These are phyloP conservation scores for Choiromyces venosus DNA, from an alignment of 495 filamentous ascomycete species.

Conservation along the genomic window DNA sequence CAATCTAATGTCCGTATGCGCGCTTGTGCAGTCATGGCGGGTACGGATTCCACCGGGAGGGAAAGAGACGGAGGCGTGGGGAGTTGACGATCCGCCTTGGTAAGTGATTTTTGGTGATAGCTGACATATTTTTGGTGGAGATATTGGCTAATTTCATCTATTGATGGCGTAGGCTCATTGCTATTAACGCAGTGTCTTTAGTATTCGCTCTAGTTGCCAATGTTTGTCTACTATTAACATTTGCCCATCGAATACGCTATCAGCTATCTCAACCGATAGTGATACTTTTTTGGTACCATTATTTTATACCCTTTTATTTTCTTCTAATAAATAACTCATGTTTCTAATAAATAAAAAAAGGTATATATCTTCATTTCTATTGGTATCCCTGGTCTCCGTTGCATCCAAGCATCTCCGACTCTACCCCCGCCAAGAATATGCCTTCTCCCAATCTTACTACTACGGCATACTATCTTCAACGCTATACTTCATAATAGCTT, in stretches of 20 bases:
- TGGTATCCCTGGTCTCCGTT: conserved; percentile 58
- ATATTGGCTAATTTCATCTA: conserved; percentile 14
- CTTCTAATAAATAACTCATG: background rate
- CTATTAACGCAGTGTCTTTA: conserved; percentile 70
- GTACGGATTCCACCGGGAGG: conserved; percentile 54
- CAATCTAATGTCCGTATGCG: conserved; percentile 71
- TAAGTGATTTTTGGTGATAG: conserved; percentile 39
- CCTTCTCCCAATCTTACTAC: conserved; percentile 70
- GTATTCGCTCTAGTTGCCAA: conserved; percentile 66
- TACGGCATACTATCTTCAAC: conserved; percentile 72
- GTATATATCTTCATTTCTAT: conserved; percentile 61
- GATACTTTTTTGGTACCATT: conserved; percentile 51
- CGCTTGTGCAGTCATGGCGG: conserved; percentile 67
- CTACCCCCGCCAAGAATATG: conserved; percentile 46
- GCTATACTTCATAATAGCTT: conserved; percentile 69
- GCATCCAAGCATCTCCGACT: conserved; percentile 51
- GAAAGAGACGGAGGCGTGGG: conserved; percentile 48
- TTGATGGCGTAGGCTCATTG: conserved; percentile 52
- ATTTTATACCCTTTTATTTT: background rate
- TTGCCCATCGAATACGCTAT: conserved; percentile 73
- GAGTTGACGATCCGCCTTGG: conserved; percentile 66
- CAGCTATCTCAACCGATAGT: conserved; percentile 71
- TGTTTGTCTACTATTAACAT: conserved; percentile 70
- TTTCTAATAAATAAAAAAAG: conserved; percentile 14
- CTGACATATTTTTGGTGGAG: background rate